phyloP scores from a whole-genome alignment of 2,329 filamentous ascomycete genomes.

The Fusarium praegraminearum region DNA sequence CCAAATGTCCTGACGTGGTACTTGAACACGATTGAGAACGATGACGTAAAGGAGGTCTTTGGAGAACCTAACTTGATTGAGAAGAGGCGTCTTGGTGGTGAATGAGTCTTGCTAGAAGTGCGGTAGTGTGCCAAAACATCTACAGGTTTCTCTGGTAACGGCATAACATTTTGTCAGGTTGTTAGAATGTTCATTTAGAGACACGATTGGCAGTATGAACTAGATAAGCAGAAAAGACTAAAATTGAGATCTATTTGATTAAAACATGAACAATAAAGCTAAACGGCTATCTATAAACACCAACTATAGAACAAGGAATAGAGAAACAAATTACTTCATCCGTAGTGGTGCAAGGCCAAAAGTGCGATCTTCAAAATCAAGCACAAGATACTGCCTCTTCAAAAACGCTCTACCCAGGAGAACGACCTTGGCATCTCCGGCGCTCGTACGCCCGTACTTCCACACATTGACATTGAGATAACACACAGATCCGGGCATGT shows the following conservation, averaged over 20 bases:
- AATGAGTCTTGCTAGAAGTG: background rate
- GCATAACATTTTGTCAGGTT: background rate
- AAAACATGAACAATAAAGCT: background rate
- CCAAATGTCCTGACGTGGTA: conserved; percentile 8
- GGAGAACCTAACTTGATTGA: background rate
- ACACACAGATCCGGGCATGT: background rate
- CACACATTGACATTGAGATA: conserved; percentile 7
- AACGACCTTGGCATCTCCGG: conserved; percentile 2
- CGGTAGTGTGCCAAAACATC: background rate
- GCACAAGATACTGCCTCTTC: conserved; percentile 9
- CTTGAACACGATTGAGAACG: background rate
- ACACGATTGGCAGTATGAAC: background rate
- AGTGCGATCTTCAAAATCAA: background rate
- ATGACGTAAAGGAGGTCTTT: conserved; percentile 2
- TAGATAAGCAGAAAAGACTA: background rate
- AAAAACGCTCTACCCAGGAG: background rate
- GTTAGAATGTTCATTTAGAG: too few species aligned
- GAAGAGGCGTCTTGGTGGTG: background rate
- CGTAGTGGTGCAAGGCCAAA: conserved; percentile 6
- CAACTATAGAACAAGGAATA: background rate
- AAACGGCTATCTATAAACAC: background rate
- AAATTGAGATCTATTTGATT: background rate
- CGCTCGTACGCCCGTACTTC: background rate
- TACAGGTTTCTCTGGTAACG: background rate
- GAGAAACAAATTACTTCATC: background rate